Evolutionary conservation across 176 grass and related monocot species (phyloP), one percentile per base, ranked within the genome.

Genomic region (Eremochloa ophiuroides): DNA sequence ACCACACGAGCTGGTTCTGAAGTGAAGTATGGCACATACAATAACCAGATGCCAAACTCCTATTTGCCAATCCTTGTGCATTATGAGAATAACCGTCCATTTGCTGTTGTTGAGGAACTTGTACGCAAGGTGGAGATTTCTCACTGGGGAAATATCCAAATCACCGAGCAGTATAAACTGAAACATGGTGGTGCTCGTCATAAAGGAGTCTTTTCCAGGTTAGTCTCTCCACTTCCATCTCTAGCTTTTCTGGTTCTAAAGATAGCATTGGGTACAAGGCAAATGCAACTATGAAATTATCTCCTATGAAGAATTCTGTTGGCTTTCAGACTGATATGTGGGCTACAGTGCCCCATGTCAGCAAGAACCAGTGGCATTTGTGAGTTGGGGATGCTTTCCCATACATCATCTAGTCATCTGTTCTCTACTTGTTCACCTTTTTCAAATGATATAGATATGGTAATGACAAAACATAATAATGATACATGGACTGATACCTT

Each of bases 141-240:
- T 42, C 95, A 98, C 71, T 98, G 95, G 92, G 95, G 95, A 58
- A 27, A 95, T 74, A 71, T 94, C 69, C 93, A 91, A 64, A 55
- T 98, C 62, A 98, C 95, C 2, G 92, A 98, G 71, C 92, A 98
- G 30, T 98, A 98, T 66, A 98, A 78, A 58, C 74, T 98, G 75
- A 92, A 80, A 73, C 95, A 98, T 59, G 92, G 92, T 62, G 95
- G 95, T 42, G 92, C 95, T n/a, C 71, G 31, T 66, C 89, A 89
- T 46, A 98, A 98, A 85, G 93, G 93, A 77, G 90, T 83, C 30
- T 98, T 98, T 86, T 98, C 95, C 71, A 94, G 95, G 53, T 98
- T 77, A 75, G 15, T 79, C 40, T 76, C 74, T 79, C 38, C 61
- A 34, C 69, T 13, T 60, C 2, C 11, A 16, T 73, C 22, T 65